Base-by-base conservation (phyloP, 1,284 basidiomycete genomes). In the Ceratobasidium sp. region DNA sequence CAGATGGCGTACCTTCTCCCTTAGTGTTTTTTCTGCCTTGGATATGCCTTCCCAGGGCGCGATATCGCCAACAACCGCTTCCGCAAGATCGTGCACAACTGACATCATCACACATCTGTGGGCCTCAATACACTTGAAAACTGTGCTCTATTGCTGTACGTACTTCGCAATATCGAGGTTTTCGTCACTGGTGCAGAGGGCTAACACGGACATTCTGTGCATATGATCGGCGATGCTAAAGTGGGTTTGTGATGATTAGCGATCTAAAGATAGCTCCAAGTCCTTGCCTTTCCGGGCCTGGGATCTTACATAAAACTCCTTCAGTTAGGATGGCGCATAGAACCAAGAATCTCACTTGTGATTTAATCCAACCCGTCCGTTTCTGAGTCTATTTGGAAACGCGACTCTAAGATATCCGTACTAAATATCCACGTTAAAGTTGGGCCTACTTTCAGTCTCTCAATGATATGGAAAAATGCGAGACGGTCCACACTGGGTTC, bases 21-120 rank as follows among this genome's bases (percentile, higher is more conserved):
- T 83, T 5, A 85, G 83, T 69, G 84, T 84, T 82, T 99, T 99
- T 78, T 95, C 92, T 2, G 85, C 84, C 76, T 93, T 92, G 0
- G 90, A 81, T 6, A 98, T 91, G 0, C 92, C 91, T 80, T 98
- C 96, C 32, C 89, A 85, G 0, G 97, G 97, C 0, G 96, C 88
- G 71, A 98, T 97, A 78, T 98, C 97, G 1, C 97, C 97, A 2
- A 98, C 96, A 82, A 97, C 93, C 0, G 97, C 97, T 81, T 98
- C 97, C 12, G 97, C 97, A 12, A 99, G 86, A 81, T 99, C 97
- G 78, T 98, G 97, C 6, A 98, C 93, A 21, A 98, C 78, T 16
- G 90, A 90, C 86, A 98, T 87, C 89, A 93, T 90, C 9, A 94
- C 90, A 74, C 93, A 95, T 84, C 92, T 97, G 75, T 75, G 55